Conservation (phyloP, 2,329 filamentous ascomycete genomes). For the Fusarium circinatum region DNA sequence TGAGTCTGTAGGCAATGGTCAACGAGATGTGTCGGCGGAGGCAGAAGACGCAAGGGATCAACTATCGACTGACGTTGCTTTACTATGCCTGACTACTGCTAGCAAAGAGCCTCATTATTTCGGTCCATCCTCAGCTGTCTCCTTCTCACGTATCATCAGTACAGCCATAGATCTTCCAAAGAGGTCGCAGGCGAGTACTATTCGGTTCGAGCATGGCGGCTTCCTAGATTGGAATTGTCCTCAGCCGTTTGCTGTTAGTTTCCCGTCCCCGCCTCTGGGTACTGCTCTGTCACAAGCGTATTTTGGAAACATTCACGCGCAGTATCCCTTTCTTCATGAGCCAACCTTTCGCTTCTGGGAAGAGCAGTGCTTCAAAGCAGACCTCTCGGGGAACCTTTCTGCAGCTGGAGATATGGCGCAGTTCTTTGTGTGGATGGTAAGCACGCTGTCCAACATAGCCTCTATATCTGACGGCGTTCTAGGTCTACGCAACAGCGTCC, state of each 20-base stretch:
- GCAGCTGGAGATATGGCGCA: slow-evolving; percentile 23
- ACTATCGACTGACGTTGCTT: slow-evolving; percentile 24
- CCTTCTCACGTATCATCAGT: slow-evolving; percentile 30
- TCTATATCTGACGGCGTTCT: neutral
- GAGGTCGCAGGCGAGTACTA: slow-evolving; percentile 17
- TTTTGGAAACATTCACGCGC: slow-evolving; percentile 29
- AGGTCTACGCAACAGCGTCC: slow-evolving; percentile 31
- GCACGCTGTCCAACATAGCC: neutral
- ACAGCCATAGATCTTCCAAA: slow-evolving; percentile 29
- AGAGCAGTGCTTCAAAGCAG: slow-evolving; percentile 26
- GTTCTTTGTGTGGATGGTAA: slow-evolving; percentile 34
- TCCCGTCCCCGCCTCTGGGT: slow-evolving; percentile 13
- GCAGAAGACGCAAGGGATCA: slow-evolving; percentile 24
- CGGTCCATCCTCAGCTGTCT: slow-evolving; percentile 28
- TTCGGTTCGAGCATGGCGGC: slow-evolving; percentile 6
- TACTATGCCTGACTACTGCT: slow-evolving; percentile 24
- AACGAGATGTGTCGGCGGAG: neutral
- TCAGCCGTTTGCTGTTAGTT: slow-evolving; percentile 14
- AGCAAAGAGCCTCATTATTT: slow-evolving; percentile 35
- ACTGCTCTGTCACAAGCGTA: slow-evolving; percentile 24
- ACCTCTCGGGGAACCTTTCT: slow-evolving; percentile 19
- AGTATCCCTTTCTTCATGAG: slow-evolving; percentile 26
- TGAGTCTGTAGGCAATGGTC: neutral
- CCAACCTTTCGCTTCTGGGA: slow-evolving; percentile 33
- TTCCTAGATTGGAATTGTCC: slow-evolving; percentile 1